Evolutionary conservation across 805 yeast species (phyloP), one percentile per base, ranked within the genome.

Genomic region (Clavispora santaluciae): DNA sequence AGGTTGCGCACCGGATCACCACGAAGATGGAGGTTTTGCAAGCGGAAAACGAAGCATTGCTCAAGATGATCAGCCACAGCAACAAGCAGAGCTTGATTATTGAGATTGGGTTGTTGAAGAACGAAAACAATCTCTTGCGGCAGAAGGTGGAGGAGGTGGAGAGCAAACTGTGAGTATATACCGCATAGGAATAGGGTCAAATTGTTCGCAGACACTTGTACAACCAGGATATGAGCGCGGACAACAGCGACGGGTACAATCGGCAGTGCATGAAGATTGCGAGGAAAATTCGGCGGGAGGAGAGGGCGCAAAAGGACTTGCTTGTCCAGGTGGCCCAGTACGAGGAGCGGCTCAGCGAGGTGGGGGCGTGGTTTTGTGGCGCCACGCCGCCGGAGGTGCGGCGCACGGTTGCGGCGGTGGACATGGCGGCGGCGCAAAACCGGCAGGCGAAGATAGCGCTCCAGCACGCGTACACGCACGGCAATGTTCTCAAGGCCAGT

Each of bases 21-120:
- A 71, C 73, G 30, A 78, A 85, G 51, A 52, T 87, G 48, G 76
- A 76, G 40, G 64, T 73, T 42, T 62, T 87, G 44, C 77, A 77
- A 15, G 74, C 72, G 35, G 95, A 87, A 55, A 87, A 87, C 56
- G 81, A 79, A 42, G 79, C 73, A 46, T 70, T 87, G 63, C 72
- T 81, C 45, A 77, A 77, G 51, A 78, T 85, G 81, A 59, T 86
- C 9, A 79, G 89, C 48, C 81, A 73, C 59, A 87, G 95, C n/a
- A 80, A 81, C 56, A 73, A 85, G 33, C 83, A 82, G 54, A 87
- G 86, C 53, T 66, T 79, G 45, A 76, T 81, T 43, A 75, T 86
- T 31, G 87, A 83, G 58, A 57, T 84, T 31, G 86, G 84, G 15
- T 56, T 86, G 36, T 60, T 83, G 36, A 74, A 74, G 43, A 61